Evolutionary conservation across 2,329 filamentous ascomycete species (phyloP).

Genomic region (Raffaelea deltoideospora): DNA sequence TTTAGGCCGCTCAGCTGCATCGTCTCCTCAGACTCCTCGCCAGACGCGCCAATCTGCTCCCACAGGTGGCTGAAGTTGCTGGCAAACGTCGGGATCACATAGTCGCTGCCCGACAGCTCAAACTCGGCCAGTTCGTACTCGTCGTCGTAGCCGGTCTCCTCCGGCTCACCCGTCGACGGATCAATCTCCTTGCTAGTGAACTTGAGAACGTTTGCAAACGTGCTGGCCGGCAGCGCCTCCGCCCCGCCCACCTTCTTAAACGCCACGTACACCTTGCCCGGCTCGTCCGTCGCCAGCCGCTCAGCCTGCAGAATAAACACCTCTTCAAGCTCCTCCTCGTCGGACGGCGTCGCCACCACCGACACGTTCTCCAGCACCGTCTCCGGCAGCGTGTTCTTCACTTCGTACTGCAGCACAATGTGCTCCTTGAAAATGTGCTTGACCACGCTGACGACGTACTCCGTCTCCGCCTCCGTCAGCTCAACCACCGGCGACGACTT

Average conservation of each 20-base stretch:
- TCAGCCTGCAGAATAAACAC: constrained; percentile 87
- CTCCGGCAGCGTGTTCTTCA: constrained; percentile 91
- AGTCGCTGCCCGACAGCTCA: constrained; percentile 81
- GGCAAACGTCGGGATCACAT: constrained; percentile 83
- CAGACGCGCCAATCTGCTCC: constrained; percentile 81
- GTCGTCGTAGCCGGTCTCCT: constrained; percentile 87
- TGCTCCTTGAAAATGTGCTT: constrained; percentile 99
- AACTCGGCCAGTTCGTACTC: constrained; percentile 95
- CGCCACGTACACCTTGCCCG: constrained; percentile 86
- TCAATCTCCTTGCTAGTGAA: constrained; percentile 98
- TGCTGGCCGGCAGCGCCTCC: constrained; percentile 58
- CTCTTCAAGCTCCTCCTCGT: constrained; percentile 74
- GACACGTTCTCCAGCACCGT: constrained; percentile 84
- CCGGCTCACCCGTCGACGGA: constrained; percentile 80
- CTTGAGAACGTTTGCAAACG: constrained; percentile 85
- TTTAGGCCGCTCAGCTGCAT: constrained; percentile 76
- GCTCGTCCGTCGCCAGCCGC: constrained; percentile 68
- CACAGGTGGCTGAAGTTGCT: constrained; percentile 92
- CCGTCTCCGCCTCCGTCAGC: constrained; percentile 91
- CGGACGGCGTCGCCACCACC: constrained; percentile 61
- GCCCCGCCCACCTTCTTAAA: constrained; percentile 75
- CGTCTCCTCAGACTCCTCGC: constrained; percentile 84
- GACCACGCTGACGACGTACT: constrained; percentile 85
- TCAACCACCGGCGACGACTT: constrained; percentile 80
- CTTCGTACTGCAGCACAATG: constrained; percentile 86